These are phyloP conservation scores for Cenchrus fungigraminus DNA, from an alignment of 176 grass and related monocot genomes.

Conservation along the genomic window DNA sequence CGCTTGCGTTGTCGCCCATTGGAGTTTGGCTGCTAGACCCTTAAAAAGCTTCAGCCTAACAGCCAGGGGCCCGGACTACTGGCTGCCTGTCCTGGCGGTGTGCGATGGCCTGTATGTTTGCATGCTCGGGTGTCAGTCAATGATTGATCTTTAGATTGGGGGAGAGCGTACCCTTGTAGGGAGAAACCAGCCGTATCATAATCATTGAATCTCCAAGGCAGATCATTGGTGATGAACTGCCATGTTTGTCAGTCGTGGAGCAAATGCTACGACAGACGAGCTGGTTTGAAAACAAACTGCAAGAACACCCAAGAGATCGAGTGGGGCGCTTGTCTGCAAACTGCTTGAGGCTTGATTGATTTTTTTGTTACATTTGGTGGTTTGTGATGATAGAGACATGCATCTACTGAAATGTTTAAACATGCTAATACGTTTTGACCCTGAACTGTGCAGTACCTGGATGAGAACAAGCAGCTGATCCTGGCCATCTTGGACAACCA, in stretches of 20 bases:
- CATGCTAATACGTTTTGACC: conserved; percentile 16
- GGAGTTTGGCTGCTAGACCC: conserved; percentile 33
- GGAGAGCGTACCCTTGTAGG: background rate
- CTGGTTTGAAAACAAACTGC: background rate
- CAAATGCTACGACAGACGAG: background rate
- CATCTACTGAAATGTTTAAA: conserved; percentile 20
- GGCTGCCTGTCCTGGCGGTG: conserved; percentile 33
- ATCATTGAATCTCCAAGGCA: background rate
- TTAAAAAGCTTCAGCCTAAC: conserved; percentile 32
- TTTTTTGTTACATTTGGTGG: conserved; percentile 14
- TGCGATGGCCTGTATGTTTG: conserved; percentile 31
- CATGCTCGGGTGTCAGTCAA: conserved; percentile 45
- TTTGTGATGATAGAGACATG: background rate
- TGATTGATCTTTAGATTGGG: conserved; percentile 45
- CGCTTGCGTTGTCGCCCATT: conserved; percentile 44
- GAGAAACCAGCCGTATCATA: background rate
- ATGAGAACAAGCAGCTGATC: conserved; percentile 99
- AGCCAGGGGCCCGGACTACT: conserved; percentile 29
- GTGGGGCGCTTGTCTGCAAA: background rate
- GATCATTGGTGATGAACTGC: conserved; percentile 24
- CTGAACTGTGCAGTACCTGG: conserved; percentile 83
- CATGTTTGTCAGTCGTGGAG: background rate
- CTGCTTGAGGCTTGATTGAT: background rate
- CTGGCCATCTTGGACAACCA: conserved; percentile 99
- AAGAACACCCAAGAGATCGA: background rate